Evolutionary conservation across 208 protist species (phyloP).

Genomic region (Trypanosoma lewisi): DNA sequence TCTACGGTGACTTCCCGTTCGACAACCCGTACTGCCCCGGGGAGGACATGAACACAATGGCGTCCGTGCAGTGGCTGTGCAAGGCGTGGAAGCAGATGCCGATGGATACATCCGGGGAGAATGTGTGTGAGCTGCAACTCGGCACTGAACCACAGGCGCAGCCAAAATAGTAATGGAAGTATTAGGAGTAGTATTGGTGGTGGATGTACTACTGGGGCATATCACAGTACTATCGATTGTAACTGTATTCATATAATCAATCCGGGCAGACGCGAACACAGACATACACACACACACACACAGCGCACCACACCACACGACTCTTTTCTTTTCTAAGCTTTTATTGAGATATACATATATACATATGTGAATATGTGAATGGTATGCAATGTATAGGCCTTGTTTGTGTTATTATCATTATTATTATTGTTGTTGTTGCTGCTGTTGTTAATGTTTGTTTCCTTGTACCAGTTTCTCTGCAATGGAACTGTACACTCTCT

Average conservation of each 20-base stretch:
- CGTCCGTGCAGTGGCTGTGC: conserved; percentile 49
- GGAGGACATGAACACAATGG: conserved; percentile 85
- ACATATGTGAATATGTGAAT: not conserved
- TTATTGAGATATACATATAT: not conserved
- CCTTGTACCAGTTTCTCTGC: not conserved
- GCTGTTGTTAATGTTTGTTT: not conserved
- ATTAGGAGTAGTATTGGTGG: not conserved
- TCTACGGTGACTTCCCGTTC: conserved; percentile 71
- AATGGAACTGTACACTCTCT: not conserved
- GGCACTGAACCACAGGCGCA: not conserved
- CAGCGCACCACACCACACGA: not conserved
- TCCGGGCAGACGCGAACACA: no score
- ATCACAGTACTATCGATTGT: no score
- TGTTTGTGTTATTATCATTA: not conserved
- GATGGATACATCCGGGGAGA: conserved; percentile 4
- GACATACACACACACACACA: no score
- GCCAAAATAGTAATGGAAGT: not conserved
- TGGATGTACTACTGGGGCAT: not conserved
- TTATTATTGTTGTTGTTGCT: not conserved
- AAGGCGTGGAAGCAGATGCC: conserved; percentile 36
- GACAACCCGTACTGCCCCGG: conserved; percentile 84
- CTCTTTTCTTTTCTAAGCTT: not conserved
- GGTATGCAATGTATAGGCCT: not conserved
- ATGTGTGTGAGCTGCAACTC: conserved; percentile 13
- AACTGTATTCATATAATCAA: no score